These are phyloP conservation scores for Cryphonectria radicalis DNA, from an alignment of 2,329 filamentous ascomycete genomes.

Conservation along the genomic window DNA sequence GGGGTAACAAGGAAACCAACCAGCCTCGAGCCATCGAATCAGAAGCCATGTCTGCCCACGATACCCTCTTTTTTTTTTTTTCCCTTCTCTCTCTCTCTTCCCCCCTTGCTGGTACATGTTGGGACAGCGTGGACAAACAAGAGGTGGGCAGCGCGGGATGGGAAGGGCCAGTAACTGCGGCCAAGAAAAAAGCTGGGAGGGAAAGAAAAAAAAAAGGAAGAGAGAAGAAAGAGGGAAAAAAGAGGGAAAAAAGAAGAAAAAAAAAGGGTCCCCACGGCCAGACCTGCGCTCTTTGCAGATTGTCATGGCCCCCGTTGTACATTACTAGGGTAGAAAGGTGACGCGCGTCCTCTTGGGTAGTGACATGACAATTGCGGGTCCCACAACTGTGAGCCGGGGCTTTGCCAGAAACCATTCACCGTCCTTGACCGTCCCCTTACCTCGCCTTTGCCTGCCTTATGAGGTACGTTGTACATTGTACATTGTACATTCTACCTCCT, in stretches of 20 bases:
- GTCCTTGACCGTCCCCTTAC: neutral
- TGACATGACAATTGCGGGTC: conserved; percentile 25
- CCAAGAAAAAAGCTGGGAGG: neutral
- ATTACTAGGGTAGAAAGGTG: conserved; percentile 13
- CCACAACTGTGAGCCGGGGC: conserved; percentile 11
- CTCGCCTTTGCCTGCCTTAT: no score
- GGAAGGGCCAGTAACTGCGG: neutral
- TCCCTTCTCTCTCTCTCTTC: no score
- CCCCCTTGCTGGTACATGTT: neutral
- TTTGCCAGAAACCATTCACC: conserved; percentile 7
- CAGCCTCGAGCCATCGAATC: neutral
- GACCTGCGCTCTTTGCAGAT: neutral
- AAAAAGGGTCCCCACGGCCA: neutral
- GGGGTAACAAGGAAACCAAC: neutral
- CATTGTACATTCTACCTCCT: no score
- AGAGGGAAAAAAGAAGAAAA: neutral
- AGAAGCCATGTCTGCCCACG: neutral
- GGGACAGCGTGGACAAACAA: neutral
- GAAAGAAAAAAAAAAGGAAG: neutral
- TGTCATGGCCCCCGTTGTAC: conserved; percentile 2
- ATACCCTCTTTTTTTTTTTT: neutral
- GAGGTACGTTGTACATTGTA: no score
- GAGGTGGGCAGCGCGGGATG: neutral
- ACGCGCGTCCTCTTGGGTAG: conserved; percentile 25
- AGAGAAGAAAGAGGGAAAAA: neutral